Conservation (phyloP, 2,329 filamentous ascomycete genomes). For the Ceratocystis albifundus region DNA sequence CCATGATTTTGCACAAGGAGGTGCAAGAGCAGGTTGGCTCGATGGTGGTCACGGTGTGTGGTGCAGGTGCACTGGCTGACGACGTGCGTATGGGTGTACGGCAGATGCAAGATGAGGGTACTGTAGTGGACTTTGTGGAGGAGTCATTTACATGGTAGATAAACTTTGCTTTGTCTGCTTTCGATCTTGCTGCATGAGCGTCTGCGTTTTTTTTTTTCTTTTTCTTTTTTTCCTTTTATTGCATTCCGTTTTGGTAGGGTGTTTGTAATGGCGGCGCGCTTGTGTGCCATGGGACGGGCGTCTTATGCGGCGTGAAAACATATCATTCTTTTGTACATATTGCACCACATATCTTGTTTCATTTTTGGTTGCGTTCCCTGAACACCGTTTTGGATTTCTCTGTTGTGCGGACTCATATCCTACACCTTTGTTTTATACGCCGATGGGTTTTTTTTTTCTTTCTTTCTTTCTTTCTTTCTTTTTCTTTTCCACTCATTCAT, state of each 20-base stretch:
- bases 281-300: background rate
- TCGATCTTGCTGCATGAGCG: background rate
- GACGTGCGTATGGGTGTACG: constrained; percentile 61
- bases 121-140: constrained; percentile 62
- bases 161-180: background rate
- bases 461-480: background rate
- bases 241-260: background rate
- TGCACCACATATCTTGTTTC: constrained; percentile 13
- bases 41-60: constrained; percentile 76
- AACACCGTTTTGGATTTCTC: background rate
- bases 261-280: background rate
- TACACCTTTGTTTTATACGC: background rate
- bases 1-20: constrained; percentile 68
- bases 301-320: constrained; percentile 1
- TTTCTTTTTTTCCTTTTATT: no score
- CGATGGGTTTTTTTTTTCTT: background rate
- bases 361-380: constrained; percentile 6
- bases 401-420: background rate
- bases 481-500: background rate
- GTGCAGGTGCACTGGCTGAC: constrained; percentile 62
- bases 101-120: constrained; percentile 46
- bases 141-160: constrained; percentile 60
- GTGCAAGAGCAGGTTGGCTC: constrained; percentile 72
- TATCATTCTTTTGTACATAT: constrained; percentile 5
- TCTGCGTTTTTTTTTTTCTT: no score